Evolutionary conservation across 2,329 filamentous ascomycete genomes (phyloP), one percentile per base, ranked within the genome.

Genomic region (Karstenula rhodostoma): DNA sequence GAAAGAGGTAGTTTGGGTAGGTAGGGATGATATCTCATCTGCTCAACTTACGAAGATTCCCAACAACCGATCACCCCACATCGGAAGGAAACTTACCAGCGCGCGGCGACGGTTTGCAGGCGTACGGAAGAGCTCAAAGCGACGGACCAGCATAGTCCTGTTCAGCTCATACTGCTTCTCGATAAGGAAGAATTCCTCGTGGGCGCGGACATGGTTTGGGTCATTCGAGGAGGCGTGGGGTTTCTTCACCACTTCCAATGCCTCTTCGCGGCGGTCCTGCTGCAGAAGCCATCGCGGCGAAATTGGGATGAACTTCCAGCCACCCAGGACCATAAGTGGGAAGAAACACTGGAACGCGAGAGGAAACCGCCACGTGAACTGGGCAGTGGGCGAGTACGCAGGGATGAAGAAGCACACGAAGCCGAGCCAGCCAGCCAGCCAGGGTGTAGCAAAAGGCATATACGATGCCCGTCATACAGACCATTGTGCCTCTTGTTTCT

Each of bases 331-430:
- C 12, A 81, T 67, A 4, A 82, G 56, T 0, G 81, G 75, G 19
- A 78, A 78, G 3, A 77, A 67, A 33, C 71, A 75, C 63, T 83
- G 81, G 50, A 83, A 77, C 0, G 80, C 80, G 3, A 84, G 70
- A 1, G 80, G 79, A 56, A 81, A 81, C 13, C 80, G 72, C 83
- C 83, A 85, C 8, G 78, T 66, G 55, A 81, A 80, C 0, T 70
- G 68, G 1, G 75, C 73, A 40, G 63, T 44, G 10, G 69, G 62
- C 0, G 73, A 67, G 3, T 72, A 73, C 23, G 67, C 66, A 7
- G 70, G 74, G 66, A 67, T 77, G 70, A 78, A 78, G 63, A 73
- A 81, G 58, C 75, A 80, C 2, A 70, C 78, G 58, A 76, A 80
- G 8, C 78, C 78, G 52, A 81, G 71, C 79, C 78, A 82, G 1